A percentile compares a stretch with the other conserved stretches of the same genome.
Conservation (phyloP, 768 basidiomycete genomes). For the Tephrocybe sp. region DNA sequence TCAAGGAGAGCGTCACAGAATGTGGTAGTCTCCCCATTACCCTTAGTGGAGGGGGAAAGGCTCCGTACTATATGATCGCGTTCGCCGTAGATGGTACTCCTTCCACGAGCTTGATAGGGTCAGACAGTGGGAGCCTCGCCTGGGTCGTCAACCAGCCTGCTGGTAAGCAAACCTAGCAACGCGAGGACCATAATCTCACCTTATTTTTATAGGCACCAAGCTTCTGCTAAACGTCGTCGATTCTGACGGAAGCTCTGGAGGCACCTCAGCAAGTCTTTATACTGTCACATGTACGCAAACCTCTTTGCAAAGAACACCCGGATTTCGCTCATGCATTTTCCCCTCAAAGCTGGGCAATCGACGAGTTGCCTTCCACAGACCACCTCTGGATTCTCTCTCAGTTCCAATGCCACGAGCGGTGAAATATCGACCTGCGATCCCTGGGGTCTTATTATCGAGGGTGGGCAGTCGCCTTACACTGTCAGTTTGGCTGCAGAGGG, state of each 20-base stretch:
- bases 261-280: conserved; percentile 33
- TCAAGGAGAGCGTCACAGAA: not conserved
- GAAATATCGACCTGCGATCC: conserved; percentile 42
- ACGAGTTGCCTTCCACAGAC: conserved; percentile 14
- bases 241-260: conserved; percentile 40
- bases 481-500: conserved; percentile 37
- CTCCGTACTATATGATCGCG: conserved; percentile 46
- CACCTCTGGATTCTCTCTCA: conserved; percentile 19
- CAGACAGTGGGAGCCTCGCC: conserved; percentile 31
- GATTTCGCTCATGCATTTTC: not conserved
- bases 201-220: conserved; percentile 35
- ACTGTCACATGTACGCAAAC: conserved; percentile 34
- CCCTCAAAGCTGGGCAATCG: conserved; percentile 14
- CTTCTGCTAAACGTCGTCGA: conserved; percentile 47
- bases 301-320: not conserved
- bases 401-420: conserved; percentile 34
- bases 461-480: conserved; percentile 44
- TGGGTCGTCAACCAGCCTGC: conserved; percentile 42
- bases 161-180: conserved; percentile 29
- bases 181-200: not conserved
- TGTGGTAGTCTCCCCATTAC: not conserved
- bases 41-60: conserved; percentile 10
- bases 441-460: conserved; percentile 45
- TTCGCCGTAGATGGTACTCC: conserved; percentile 37
- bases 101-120: conserved; percentile 34